Evolutionary conservation across 352 stramenopile genomes (phyloP).

Genomic region (Nothophytophthora sp.): DNA sequence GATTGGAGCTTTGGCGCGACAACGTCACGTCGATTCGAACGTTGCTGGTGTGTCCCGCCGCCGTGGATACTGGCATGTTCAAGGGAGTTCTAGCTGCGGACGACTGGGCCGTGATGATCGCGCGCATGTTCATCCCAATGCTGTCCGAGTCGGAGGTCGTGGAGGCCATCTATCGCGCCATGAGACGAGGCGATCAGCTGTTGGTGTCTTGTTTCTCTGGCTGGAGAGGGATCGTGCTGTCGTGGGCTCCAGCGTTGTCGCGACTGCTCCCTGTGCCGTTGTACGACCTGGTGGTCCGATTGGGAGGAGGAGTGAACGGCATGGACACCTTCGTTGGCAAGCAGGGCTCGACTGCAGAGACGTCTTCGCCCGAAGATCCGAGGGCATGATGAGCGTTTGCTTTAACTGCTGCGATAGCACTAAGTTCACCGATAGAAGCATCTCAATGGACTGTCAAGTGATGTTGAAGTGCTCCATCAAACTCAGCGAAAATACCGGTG

Average conservation of each 20-base stretch:
- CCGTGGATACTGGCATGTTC: constrained; percentile 83
- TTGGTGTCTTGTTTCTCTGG: constrained; percentile 67
- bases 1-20: constrained; percentile 72
- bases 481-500: too few species aligned
- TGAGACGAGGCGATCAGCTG: constrained; percentile 51
- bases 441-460: too few species aligned
- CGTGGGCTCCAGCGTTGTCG: constrained; percentile 50
- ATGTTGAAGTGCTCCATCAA: too few species aligned
- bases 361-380: constrained; percentile 39
- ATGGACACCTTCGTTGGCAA: constrained; percentile 83
- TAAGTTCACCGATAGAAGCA: too few species aligned
- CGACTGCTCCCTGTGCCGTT: constrained; percentile 55
- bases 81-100: constrained; percentile 43
- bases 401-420: too few species aligned
- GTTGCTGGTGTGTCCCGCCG: constrained; percentile 74
- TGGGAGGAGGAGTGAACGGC: constrained; percentile 63
- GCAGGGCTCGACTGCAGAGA: constrained; percentile 48
- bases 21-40: constrained; percentile 57
- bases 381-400: neutral
- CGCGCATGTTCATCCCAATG: constrained; percentile 48
- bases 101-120: constrained; percentile 36
- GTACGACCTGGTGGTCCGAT: constrained; percentile 51
- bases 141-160: constrained; percentile 52
- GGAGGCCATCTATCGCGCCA: constrained; percentile 53
- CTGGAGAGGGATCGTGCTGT: constrained; percentile 51